Base-by-base conservation (phyloP, 2,329 filamentous ascomycete genomes). In the Paecilomyces variotii region DNA sequence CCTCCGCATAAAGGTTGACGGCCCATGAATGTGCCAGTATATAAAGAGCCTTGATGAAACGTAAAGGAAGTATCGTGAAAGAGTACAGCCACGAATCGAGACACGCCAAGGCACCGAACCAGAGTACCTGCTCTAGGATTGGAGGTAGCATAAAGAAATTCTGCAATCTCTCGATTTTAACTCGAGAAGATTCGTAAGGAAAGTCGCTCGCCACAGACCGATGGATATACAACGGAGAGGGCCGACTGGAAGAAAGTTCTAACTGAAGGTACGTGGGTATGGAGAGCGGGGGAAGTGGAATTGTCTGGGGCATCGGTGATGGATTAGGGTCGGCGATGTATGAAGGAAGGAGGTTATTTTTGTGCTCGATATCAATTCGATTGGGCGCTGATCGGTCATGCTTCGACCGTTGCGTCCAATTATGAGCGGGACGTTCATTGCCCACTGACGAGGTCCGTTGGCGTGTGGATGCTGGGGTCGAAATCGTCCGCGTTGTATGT, bases 61-160 rank as follows among this genome's bases (percentile, higher is more conserved):
- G 84, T 60, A 99, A 82, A 0, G 94, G 94, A 0, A 99, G 79
- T 52, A 99, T 96, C 0, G 94, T 99, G 67, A 99, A 95, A 0
- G 91, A 95, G 75, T 97, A 94, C 1, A 99, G 83, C 91, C 93
- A 99, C 1, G 93, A 89, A 72, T 99, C 94, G 4, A 99, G 80
- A 74, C 94, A 99, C 5, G 93, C 92, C 34, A 97, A 76, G 0
- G 90, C 87, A 5, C 94, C 94, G 74, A 99, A 97, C 60, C 87
- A 85, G 4, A 99, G 82, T 0, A 92, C 88, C 53, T 88, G 84
- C 75, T 99, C 94, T 4, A 99, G 80, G 61, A 88, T 89, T 0
- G 85, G 83, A 0, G 93, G 91, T 2, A 99, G 78, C 27, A 91
- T 79, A 4, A 99, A 75, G 61, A 97, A 95, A 70, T 97, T 97